phyloP scores from a whole-genome alignment of 2,329 filamentous ascomycete genomes.

The Talaromyces sp. region DNA sequence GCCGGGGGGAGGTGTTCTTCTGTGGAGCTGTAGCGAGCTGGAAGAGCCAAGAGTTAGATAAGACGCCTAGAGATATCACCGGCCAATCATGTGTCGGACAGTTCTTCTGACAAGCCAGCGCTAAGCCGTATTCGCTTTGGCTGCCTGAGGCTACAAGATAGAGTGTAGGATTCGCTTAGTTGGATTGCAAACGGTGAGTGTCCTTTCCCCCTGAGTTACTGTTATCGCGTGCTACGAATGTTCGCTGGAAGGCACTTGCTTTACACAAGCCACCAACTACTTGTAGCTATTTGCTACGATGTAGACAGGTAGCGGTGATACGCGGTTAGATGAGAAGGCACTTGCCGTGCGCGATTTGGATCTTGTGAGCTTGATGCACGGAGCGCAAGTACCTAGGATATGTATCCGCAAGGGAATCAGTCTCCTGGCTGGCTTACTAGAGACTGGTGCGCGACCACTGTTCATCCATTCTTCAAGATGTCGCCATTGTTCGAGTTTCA shows the following conservation, averaged over 20 bases:
- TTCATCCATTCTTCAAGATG: not conserved
- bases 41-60: constrained; percentile 6
- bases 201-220: not conserved
- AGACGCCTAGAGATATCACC: not conserved
- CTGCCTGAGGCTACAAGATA: not conserved
- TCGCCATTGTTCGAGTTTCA: not conserved
- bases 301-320: not conserved
- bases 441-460: not conserved
- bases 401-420: not conserved
- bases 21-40: constrained; percentile 11
- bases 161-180: not conserved
- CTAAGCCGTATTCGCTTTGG: not conserved
- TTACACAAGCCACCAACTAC: not conserved
- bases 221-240: not conserved
- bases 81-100: not conserved
- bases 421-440: not conserved
- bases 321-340: not conserved
- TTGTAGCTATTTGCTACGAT: not conserved
- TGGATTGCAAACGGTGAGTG: not conserved
- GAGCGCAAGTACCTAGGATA: not conserved
- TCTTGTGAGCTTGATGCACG: not conserved
- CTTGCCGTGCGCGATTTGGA: not conserved
- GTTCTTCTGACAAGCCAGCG: not conserved
- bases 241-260: not conserved
- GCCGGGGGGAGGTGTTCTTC: not conserved